Percentiles rank a stretch among this genome's conserved stretches.
phyloP scores from a whole-genome alignment of 2,329 filamentous ascomycete species.

The Nemania serpens region DNA sequence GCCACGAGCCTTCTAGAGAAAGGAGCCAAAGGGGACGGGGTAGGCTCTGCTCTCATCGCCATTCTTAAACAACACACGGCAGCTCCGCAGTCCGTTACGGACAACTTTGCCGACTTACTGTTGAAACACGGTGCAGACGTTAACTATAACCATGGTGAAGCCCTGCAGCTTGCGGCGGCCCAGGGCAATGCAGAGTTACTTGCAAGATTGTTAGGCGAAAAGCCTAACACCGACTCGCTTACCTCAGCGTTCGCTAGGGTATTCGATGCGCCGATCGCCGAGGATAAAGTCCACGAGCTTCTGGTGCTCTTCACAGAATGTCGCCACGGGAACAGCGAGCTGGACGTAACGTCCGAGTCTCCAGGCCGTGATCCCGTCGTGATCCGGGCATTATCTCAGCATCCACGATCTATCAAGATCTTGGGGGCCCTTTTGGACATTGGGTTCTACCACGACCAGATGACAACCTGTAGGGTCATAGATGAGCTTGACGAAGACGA shows the following conservation, averaged over 20 bases:
- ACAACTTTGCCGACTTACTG: constrained; percentile 52
- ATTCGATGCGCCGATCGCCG: constrained; percentile 55
- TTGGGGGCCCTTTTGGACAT: constrained; percentile 58
- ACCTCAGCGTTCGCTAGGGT: constrained; percentile 60
- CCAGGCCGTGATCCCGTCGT: constrained; percentile 53
- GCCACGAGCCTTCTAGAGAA: constrained; percentile 55
- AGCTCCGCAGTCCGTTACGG: constrained; percentile 47
- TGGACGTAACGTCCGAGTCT: constrained; percentile 56
- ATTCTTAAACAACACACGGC: constrained; percentile 51
- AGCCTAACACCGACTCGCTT: constrained; percentile 55
- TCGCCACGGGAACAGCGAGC: constrained; percentile 50
- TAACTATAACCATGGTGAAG: constrained; percentile 58
- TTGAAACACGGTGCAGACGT: constrained; percentile 51
- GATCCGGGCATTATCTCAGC: constrained; percentile 57
- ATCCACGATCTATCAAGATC: constrained; percentile 59
- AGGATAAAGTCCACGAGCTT: constrained; percentile 56
- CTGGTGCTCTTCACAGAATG: constrained; percentile 58
- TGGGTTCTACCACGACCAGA: constrained; percentile 64
- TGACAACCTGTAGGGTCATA: constrained; percentile 49
- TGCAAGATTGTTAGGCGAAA: constrained; percentile 53
- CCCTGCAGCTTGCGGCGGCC: constrained; percentile 58
- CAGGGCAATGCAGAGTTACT: constrained; percentile 57
- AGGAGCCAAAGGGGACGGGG: constrained; percentile 52
- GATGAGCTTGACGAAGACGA: constrained; percentile 57
- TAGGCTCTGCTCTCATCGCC: constrained; percentile 51